These are phyloP conservation scores for Verbena officinalis DNA, from an alignment of 257 asterid genomes.

Conservation along the genomic window DNA sequence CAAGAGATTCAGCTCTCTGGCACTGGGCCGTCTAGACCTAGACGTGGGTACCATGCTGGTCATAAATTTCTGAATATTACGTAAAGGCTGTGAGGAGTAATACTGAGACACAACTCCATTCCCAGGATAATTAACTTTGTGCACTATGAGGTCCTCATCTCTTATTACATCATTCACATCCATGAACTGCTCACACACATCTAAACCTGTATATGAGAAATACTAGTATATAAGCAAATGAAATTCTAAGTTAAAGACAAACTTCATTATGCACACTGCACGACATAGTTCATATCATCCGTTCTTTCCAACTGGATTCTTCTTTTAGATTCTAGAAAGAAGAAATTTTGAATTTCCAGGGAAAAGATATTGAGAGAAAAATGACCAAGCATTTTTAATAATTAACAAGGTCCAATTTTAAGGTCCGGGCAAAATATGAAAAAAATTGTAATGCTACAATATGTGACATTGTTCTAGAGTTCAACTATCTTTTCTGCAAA, in stretches of 20 bases:
- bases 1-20: slow-evolving; percentile 92
- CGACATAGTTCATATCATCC: neutral
- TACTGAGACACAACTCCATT: slow-evolving; percentile 70
- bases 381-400: neutral
- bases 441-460: neutral
- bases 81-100: slow-evolving; percentile 61
- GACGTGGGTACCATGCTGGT: slow-evolving; percentile 81
- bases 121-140: slow-evolving; percentile 59
- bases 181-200: slow-evolving; percentile 95
- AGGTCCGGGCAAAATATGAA: neutral
- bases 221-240: slow-evolving; percentile 28
- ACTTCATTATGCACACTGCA: slow-evolving; percentile 14
- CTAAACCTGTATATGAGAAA: slow-evolving; percentile 67
- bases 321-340: neutral
- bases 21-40: slow-evolving; percentile 96
- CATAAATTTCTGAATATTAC: slow-evolving; percentile 74
- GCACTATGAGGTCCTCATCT: slow-evolving; percentile 89
- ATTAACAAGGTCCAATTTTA: neutral
- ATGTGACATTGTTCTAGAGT: neutral
- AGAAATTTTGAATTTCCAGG: neutral
- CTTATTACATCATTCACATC: slow-evolving; percentile 94
- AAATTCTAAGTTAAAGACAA: neutral
- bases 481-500: neutral
- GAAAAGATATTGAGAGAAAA: neutral
- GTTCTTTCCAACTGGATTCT: neutral